Base-by-base conservation (phyloP, 1,284 basidiomycete species). In the Cutaneotrichosporon dermatis region DNA sequence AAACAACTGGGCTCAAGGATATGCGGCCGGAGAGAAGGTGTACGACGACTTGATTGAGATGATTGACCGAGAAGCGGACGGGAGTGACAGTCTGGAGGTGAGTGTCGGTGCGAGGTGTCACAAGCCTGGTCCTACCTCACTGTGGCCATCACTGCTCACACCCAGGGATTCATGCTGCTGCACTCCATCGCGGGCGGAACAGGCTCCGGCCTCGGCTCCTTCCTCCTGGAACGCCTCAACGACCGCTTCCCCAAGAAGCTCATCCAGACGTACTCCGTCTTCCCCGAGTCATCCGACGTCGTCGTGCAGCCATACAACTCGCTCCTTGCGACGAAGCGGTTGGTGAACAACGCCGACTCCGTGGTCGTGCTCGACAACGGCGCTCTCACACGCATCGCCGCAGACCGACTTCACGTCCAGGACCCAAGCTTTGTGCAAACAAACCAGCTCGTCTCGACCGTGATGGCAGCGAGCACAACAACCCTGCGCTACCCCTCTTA, bases 11-110 rank as follows among this genome's bases (percentile, higher is more conserved):
- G 95, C 93, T 0, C 90, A 94, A 69, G 95, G 95, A 4, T 94
- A 95, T 70, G 83, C 86, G 9, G 85, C 88, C 4, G 96, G 93
- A 49, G 94, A 99, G 77, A 83, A 84, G 67, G 86, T 95, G 65
- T 97, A 95, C 70, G 95, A 99, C 70, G 95, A 99, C 68, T 85
- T 99, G 54, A 95, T 99, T 86, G 95, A 99, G 77, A 98, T 99
- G 93, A 86, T 99, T 59, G 96, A 99, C 76, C 84, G 96, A 40
- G 96, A 99, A 79, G 95, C 95, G 2, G 96, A 99, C 73, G 95
- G 96, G 4, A 95, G 92, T 74, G 96, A 99, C 79, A 94, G 90
- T 13, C 81, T 99, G 16, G 95, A 99, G 86, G 95, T 94, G 59
- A 61, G 82, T 69, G 6, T 11, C 42, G 4, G 36, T 25, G 25